A percentile compares a stretch with the other conserved stretches of the same genome.
Evolutionary conservation across 345 rosid species (phyloP).

Genomic region (Viola odorata): DNA sequence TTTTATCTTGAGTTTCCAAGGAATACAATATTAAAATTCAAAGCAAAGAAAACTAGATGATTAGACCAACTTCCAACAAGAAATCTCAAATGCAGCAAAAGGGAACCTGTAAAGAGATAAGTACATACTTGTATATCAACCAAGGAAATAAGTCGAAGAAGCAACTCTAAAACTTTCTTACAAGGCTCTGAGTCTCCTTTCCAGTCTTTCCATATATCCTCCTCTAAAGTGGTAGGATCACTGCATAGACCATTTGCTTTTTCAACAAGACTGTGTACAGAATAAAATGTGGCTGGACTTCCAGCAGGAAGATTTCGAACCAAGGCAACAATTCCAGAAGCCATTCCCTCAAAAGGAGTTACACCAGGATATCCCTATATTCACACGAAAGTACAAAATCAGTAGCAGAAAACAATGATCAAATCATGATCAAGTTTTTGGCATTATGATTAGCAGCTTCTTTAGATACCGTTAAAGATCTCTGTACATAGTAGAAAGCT

Average conservation of each 20-base stretch:
- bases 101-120: conserved; percentile 2
- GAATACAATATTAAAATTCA: background rate
- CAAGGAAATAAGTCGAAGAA: conserved; percentile 63
- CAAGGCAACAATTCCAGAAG: conserved; percentile 83
- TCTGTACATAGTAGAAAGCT: conserved; percentile 71
- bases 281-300: conserved; percentile 76
- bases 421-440: conserved; percentile 1
- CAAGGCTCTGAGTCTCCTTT: conserved; percentile 58
- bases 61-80: conserved; percentile 1
- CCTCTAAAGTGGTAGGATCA: conserved; percentile 20
- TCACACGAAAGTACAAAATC: conserved; percentile 13
- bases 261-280: conserved; percentile 68
- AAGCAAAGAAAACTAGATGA: background rate
- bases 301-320: conserved; percentile 88
- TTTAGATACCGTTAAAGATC: conserved; percentile 69
- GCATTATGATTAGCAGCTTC: conserved; percentile 4
- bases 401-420: conserved; percentile 5
- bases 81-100: conserved; percentile 3
- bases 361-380: conserved; percentile 66
- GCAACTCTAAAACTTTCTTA: conserved; percentile 65
- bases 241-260: conserved; percentile 48
- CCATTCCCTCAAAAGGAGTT: conserved; percentile 96
- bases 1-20: background rate
- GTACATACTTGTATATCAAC: conserved; percentile 78
- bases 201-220: conserved; percentile 48